These are phyloP conservation scores for Kurtzmaniella quercitrusa DNA, from an alignment of 1,139 yeast species.

Conservation along the genomic window DNA sequence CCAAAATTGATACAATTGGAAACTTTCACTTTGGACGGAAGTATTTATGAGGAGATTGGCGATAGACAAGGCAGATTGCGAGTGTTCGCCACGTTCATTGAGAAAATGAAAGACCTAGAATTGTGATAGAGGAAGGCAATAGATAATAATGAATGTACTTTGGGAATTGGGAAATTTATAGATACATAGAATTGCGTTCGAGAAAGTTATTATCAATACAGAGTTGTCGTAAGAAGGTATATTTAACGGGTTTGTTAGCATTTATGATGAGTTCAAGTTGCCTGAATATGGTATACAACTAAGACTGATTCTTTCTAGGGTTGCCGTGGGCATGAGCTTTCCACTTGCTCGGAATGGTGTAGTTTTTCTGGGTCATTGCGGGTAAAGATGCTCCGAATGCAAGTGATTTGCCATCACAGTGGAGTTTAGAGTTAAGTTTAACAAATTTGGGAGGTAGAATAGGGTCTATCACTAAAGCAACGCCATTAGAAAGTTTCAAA, in stretches of 20 bases:
- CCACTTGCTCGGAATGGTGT: conserved; percentile 8
- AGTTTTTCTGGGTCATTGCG: conserved; percentile 1
- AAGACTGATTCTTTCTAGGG: conserved; percentile 4
- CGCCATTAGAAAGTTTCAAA: conserved; percentile 26
- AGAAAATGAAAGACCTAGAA: conserved; percentile 5
- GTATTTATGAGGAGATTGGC: conserved; percentile 3
- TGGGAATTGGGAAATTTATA: neutral
- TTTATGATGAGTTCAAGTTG: conserved; percentile 2
- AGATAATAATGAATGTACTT: neutral
- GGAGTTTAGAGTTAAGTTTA: conserved; percentile 1
- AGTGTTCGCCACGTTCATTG: conserved; percentile 6
- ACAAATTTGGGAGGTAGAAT: conserved; percentile 24
- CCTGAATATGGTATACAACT: too few relatives aligned
- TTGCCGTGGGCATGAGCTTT: conserved; percentile 4
- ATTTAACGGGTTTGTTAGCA: too few relatives aligned
- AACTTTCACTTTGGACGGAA: conserved; percentile 7
- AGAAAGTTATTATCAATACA: neutral
- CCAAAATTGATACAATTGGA: conserved; percentile 14
- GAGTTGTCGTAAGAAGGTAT: too few relatives aligned
- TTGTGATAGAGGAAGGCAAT: neutral
- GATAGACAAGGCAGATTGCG: conserved; percentile 1
- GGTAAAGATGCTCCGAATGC: conserved; percentile 2
- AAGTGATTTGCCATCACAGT: conserved; percentile 1
- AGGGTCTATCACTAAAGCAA: conserved; percentile 27
- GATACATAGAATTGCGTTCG: neutral